Conservation (phyloP, 331 rosid species). For the Stylosanthes scabra region DNA sequence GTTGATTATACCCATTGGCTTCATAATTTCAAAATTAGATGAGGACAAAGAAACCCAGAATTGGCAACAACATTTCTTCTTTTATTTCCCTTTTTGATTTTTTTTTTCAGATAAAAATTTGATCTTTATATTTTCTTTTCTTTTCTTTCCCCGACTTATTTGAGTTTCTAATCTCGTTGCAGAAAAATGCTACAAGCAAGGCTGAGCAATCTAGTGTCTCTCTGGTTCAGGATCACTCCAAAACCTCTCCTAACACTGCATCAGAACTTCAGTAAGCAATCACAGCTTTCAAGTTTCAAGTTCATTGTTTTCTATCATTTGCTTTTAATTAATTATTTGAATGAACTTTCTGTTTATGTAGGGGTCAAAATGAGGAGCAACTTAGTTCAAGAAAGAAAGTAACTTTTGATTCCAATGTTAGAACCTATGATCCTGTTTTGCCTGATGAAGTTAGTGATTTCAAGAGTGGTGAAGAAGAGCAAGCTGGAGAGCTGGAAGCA, state of each 20-base stretch:
- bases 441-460: slow-evolving; percentile 44
- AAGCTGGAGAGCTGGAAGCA: slow-evolving; percentile 38
- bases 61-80: no score
- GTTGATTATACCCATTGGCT: no score
- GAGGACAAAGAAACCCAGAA: no score
- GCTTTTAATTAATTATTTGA: neutral
- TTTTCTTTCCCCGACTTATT: neutral
- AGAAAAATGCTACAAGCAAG: slow-evolving; percentile 54
- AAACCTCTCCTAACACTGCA: slow-evolving; percentile 33
- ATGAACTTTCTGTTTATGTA: slow-evolving; percentile 21
- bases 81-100: no score
- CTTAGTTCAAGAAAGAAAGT: slow-evolving; percentile 70
- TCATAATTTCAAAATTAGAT: no score
- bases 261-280: slow-evolving; percentile 58
- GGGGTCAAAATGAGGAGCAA: slow-evolving; percentile 62
- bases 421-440: slow-evolving; percentile 69
- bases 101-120: no score
- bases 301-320: slow-evolving; percentile 27
- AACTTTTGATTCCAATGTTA: slow-evolving; percentile 79
- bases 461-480: slow-evolving; percentile 45
- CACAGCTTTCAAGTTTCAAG: neutral
- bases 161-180: slow-evolving; percentile 28
- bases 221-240: slow-evolving; percentile 45
- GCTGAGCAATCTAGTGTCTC: slow-evolving; percentile 51
- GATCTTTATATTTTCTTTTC: neutral